These are phyloP conservation scores for Globisporangium acanthophoron DNA, from an alignment of 352 stramenopile genomes.

Conservation along the genomic window DNA sequence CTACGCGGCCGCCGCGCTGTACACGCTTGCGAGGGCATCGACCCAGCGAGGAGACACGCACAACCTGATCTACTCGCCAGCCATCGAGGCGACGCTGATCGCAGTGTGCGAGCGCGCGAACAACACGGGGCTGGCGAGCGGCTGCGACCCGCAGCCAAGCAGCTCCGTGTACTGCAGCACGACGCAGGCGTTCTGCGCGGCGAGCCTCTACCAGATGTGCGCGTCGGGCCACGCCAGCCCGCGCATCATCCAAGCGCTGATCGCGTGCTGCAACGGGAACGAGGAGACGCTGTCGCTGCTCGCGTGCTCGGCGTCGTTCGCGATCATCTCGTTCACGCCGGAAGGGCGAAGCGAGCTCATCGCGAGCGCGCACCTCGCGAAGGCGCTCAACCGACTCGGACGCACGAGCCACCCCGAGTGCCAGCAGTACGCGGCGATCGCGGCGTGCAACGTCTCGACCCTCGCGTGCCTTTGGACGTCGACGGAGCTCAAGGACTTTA, in stretches of 20 bases:
- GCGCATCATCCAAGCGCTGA: conserved; percentile 53
- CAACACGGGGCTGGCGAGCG: conserved; percentile 4
- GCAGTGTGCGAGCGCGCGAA: conserved; percentile 35
- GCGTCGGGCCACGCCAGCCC: conserved; percentile 40
- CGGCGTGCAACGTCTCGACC: conserved; percentile 72
- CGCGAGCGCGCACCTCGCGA: conserved; percentile 37
- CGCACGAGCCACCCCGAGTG: conserved; percentile 69
- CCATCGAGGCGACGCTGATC: conserved; percentile 42
- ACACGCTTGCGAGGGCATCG: conserved; percentile 46
- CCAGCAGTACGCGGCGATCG: conserved; percentile 75
- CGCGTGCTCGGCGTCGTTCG: conserved; percentile 70
- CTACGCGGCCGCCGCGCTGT: conserved; percentile 42
- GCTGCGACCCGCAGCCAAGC: not conserved
- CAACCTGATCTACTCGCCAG: conserved; percentile 35
- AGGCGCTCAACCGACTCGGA: conserved; percentile 64
- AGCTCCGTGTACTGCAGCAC: conserved; percentile 10
- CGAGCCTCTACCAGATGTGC: conserved; percentile 72
- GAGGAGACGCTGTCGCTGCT: conserved; percentile 66
- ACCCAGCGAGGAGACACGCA: conserved; percentile 46
- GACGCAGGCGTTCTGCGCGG: conserved; percentile 66
- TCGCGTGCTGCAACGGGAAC: conserved; percentile 64
- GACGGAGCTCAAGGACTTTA: conserved; percentile 75
- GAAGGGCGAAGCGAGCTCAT: conserved; percentile 57
- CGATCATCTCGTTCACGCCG: conserved; percentile 67
- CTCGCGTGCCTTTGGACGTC: conserved; percentile 68